phyloP scores from a whole-genome alignment of 129 eudicot species.

The Arctium lappa region DNA sequence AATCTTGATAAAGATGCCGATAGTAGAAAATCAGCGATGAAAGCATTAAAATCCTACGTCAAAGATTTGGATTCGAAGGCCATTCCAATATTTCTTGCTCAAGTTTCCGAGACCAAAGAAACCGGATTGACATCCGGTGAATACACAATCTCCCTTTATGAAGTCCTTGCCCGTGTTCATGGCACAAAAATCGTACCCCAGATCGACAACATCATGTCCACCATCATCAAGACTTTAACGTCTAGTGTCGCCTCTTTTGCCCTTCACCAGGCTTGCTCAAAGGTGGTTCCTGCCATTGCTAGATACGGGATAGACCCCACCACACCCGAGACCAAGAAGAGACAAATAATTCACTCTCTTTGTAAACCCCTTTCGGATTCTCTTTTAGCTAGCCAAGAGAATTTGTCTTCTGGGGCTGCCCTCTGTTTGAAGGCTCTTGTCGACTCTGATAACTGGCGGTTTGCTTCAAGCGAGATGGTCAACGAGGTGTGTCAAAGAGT shows the following conservation, averaged over 20 bases:
- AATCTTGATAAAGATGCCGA: conserved; percentile 83
- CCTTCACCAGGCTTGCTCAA: conserved; percentile 93
- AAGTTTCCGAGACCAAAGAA: conserved; percentile 78
- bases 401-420: conserved; percentile 81
- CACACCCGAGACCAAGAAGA: conserved; percentile 64
- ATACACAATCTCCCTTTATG: conserved; percentile 85
- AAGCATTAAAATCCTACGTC: conserved; percentile 67
- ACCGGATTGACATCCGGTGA: conserved; percentile 61
- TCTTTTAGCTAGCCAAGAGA: conserved; percentile 64
- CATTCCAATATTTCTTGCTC: conserved; percentile 83
- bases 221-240: conserved; percentile 55
- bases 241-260: conserved; percentile 82
- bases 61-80: conserved; percentile 86
- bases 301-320: conserved; percentile 79
- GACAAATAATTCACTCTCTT: conserved; percentile 58
- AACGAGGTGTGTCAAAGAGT: conserved; percentile 80
- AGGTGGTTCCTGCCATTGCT: conserved; percentile 86
- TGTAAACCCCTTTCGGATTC: conserved; percentile 84
- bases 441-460: conserved; percentile 87
- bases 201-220: conserved; percentile 71
- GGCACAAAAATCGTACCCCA: conserved; percentile 83
- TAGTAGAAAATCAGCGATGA: conserved; percentile 85
- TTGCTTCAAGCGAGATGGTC: conserved; percentile 73
- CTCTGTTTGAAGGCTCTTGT: conserved; percentile 79
- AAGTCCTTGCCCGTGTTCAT: conserved; percentile 82